Base-by-base conservation (phyloP, 1,284 basidiomycete species). In the Athelia sp. region DNA sequence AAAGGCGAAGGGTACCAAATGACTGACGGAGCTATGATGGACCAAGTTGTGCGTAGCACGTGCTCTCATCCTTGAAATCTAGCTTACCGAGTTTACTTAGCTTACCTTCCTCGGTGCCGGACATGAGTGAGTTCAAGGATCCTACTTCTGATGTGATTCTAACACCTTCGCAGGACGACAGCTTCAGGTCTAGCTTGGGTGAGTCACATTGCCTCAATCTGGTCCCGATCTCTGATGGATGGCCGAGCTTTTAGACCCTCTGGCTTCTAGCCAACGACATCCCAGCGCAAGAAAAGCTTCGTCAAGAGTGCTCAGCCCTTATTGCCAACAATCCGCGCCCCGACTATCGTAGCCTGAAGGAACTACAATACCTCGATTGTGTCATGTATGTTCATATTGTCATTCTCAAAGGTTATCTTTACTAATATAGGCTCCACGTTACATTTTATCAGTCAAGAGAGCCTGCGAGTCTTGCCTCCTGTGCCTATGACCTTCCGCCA, bases 101-200 rank as follows among this genome's bases (percentile, higher is more conserved):
- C 44, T 64, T 21, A 63, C 62, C 4, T 63, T 64, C 49, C 54
- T 63, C 15, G 61, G 60, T 10, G 63, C 62, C 4, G 63, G 63
- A 36, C 63, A 65, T 48, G 63, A 65, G 47, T 40, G 36, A n/a
- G 36, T 40, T 9, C 9, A n/a, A 40, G 19, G 6, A 8, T 40
- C n/a, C n/a, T n/a, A n/a, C n/a, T n/a, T n/a, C n/a, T n/a, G n/a
- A n/a, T n/a, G n/a, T n/a, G n/a, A n/a, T n/a, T n/a, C n/a, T n/a
- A n/a, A n/a, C n/a, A n/a, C n/a, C n/a, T n/a, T n/a, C 32, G 32
- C 9, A 40, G 36, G n/a, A 65, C 63, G 10, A 63, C 60, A 8
- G 61, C 62, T 6, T 62, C 60, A 26, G 59, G 61, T 4, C 51
- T 63, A 14, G 55, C 61, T 3, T 63, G 61, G 59, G 59, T 61